These are phyloP conservation scores for Lenwebbia sp. DNA, from an alignment of 345 rosid genomes.

Conservation along the genomic window DNA sequence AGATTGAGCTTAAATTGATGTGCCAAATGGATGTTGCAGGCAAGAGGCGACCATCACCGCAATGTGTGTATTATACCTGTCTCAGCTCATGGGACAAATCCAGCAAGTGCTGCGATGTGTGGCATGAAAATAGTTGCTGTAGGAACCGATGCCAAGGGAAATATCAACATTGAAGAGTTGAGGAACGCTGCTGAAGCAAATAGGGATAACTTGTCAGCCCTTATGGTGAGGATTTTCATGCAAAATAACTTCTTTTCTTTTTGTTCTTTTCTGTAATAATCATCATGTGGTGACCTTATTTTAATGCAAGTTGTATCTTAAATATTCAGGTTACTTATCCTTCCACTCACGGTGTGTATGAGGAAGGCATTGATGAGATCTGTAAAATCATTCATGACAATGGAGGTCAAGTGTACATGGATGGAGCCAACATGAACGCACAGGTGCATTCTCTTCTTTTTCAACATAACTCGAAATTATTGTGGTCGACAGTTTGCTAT, in stretches of 20 bases:
- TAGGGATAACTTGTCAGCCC: constrained; percentile 81
- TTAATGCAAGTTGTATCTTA: neutral
- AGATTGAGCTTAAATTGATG: neutral
- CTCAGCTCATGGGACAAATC: constrained; percentile 99
- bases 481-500: neutral
- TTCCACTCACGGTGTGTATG: constrained; percentile 94
- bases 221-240: constrained; percentile 39
- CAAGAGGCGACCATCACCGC: constrained; percentile 96
- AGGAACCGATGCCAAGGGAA: constrained; percentile 98
- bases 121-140: constrained; percentile 95
- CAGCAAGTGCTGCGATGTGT: constrained; percentile 99
- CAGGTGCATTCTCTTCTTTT: constrained; percentile 37
- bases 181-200: constrained; percentile 90
- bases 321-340: constrained; percentile 81
- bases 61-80: constrained; percentile 96
- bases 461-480: neutral
- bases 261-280: neutral
- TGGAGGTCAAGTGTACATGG: constrained; percentile 99
- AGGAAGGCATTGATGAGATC: constrained; percentile 93
- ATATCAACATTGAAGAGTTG: constrained; percentile 84
- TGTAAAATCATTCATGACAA: constrained; percentile 89
- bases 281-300: neutral
- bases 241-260: neutral
- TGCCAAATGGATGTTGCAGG: constrained; percentile 25
- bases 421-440: constrained; percentile 99